These are phyloP conservation scores for Beta macrorhiza DNA, from an alignment of 179 eudicot species.

Conservation along the genomic window DNA sequence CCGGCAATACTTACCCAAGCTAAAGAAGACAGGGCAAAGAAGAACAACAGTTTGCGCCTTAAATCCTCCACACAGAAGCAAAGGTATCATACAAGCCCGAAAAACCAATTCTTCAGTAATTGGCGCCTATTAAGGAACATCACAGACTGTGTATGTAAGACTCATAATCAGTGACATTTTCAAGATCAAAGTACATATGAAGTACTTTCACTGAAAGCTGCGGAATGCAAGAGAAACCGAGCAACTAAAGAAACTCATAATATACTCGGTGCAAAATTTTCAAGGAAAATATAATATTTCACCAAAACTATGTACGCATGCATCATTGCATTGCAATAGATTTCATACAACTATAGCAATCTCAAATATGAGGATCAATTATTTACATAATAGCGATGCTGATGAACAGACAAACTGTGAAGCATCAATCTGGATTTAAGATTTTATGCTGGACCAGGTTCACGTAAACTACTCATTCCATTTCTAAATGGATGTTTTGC, in stretches of 20 bases:
- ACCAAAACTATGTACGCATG: neutral
- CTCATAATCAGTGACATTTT: constrained; percentile 2
- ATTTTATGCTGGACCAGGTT: neutral
- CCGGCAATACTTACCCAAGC: constrained; percentile 66
- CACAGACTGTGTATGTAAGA: constrained; percentile 15
- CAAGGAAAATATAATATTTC: neutral
- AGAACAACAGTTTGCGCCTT: constrained; percentile 54
- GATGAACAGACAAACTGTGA: neutral
- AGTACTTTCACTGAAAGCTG: neutral
- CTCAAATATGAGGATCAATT: neutral
- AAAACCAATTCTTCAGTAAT: constrained; percentile 92
- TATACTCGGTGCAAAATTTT: neutral
- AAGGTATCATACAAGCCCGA: constrained; percentile 94
- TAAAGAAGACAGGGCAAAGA: constrained; percentile 81
- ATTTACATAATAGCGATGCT: neutral
- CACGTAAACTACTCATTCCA: neutral
- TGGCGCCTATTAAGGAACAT: constrained; percentile 68
- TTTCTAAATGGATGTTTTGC: neutral
- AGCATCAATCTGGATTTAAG: neutral
- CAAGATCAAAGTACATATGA: neutral
- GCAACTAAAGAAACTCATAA: neutral
- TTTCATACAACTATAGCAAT: neutral
- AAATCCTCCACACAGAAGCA: constrained; percentile 91
- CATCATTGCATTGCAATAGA: neutral
- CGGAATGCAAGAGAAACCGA: neutral